Evolutionary conservation across 257 asterid genomes (phyloP).

Genomic region (Coffea canephora): DNA sequence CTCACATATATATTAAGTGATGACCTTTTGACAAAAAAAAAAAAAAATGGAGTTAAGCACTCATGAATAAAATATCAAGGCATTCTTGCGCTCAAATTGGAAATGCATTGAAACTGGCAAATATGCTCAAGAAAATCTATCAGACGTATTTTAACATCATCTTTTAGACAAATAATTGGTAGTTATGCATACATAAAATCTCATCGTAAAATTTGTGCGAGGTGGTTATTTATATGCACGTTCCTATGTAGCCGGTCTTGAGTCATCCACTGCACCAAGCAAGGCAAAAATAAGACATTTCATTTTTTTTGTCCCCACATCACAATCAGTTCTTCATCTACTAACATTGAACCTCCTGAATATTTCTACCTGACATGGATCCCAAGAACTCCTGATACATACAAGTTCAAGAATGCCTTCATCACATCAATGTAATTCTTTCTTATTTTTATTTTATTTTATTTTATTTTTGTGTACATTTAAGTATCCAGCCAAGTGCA

Average conservation of each 20-base stretch:
- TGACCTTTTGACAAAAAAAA: too few species aligned
- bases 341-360: not conserved
- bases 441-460: too few species aligned
- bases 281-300: not conserved
- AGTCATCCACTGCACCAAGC: not conserved
- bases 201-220: too few species aligned
- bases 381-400: not conserved
- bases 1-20: too few species aligned
- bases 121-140: too few species aligned
- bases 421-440: not conserved
- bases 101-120: not conserved
- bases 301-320: not conserved
- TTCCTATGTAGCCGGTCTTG: too few species aligned
- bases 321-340: not conserved
- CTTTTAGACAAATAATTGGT: too few species aligned
- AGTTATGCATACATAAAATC: not conserved
- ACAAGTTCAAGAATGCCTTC: not conserved
- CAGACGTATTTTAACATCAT: too few species aligned
- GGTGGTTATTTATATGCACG: not conserved
- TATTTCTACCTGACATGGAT: not conserved
- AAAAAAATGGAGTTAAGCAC: not conserved
- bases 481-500: not conserved
- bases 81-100: not conserved
- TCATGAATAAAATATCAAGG: not conserved
- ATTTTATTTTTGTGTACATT: not conserved